Evolutionary conservation across 768 basidiomycete species (phyloP), one percentile per base, ranked within the genome.

Genomic region (Boletus sensibilis): DNA sequence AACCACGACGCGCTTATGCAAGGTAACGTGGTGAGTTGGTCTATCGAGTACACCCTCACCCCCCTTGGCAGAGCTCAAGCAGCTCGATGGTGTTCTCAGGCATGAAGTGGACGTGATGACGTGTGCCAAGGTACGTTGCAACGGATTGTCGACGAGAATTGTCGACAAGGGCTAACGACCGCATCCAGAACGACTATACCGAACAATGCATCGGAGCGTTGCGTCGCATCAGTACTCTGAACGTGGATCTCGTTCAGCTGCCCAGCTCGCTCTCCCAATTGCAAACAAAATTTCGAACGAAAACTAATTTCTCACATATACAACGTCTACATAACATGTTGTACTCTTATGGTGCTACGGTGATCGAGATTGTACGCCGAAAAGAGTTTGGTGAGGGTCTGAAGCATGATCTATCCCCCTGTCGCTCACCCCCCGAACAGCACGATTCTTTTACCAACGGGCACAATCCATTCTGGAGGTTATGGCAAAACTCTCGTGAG

Each of bases 281-380:
- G 1, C 92, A 95, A 66, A 67, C 80, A 1, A 86, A 84, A 65
- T 84, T 95, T 61, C 79, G 88, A n/a, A 73, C 77, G 53, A 79
- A 91, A 76, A 91, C 85, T 31, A 89, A 88, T 56, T 98, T 98
- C 68, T 80, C 88, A n/a, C 94, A 98, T 71, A 88, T 98, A 14
- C 84, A 88, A 48, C 81, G 96, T 18, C 75, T 98, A 41, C 94
- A 96, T 68, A 86, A 82, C 53, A 90, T 98, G 84, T 71, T 95
- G 1, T 94, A 93, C 66, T 93, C 92, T 0, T 98, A 98, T 70
- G 90, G 91, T 0, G 90, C 92, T 1, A 93, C 94, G 0, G 81
- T 97, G 10, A 81, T 94, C 18, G 96, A 98, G 72, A 85, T 98
- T 31, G 90, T 95, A 2, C 79, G 96, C 55, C 79, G 96, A 52